Base-by-base conservation (phyloP, 352 stramenopile genomes). In the Phytophthora lateralis region DNA sequence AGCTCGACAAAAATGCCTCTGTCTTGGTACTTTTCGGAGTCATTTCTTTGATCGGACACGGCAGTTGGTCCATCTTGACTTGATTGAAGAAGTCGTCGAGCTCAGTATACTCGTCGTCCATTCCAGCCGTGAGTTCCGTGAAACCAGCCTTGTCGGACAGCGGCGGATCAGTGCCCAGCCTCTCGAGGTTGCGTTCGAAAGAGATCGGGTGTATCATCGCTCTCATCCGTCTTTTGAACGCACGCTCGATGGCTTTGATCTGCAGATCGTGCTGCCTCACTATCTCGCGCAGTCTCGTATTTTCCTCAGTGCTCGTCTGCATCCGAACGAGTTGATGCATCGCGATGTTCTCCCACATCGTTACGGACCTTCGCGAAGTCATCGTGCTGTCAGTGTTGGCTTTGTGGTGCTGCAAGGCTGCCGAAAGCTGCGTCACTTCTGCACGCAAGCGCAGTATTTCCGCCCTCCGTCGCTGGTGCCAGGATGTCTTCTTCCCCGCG, bases 251-350 rank as follows among this genome's bases (percentile, higher is more conserved):
- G 3, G 44, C 14, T 15, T 67, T 62, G 10, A 53, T 41, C 11
- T 47, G 35, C 9, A 41, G 30, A 14, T 54, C 14, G 6, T 35
- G 18, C 2, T 41, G 35, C 30, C 21, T 34, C 14, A 55, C 39
- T 12, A 45, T 18, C 34, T 46, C n/a, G 0, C 35, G 50, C 18
- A 66, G 29, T n/a, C 26, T 51, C 9, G 15, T 3, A 6, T 63
- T 68, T 17, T 68, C 52, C 17, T 63, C 20, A 5, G 29, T 39
- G 38, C 60, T 68, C 8, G n/a, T 29, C 32, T 53, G 35, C 20
- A 47, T n/a, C 14, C 3, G 11, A 5, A 29, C 18, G 12, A 32
- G 30, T 29, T 67, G 29, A 3, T 29, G 15, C 20, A 4, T 29
- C 2, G 45, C 44, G 18, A 41, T 21, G 17, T n/a, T 18, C 20